phyloP scores from a whole-genome alignment of 495 filamentous ascomycete genomes.

The Penicillium dipodomyicola region DNA sequence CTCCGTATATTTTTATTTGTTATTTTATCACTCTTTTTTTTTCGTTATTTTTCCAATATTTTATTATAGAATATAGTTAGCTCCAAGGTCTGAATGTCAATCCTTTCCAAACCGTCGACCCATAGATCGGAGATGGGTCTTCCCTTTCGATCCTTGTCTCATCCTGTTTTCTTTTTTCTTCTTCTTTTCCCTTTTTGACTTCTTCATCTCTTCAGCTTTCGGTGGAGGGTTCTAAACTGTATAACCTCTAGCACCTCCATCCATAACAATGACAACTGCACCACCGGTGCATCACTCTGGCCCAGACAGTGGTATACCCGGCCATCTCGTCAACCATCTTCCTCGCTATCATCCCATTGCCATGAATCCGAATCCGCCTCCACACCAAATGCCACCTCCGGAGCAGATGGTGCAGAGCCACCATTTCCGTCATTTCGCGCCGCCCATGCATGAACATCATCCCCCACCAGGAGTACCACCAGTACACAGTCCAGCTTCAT shows the following conservation, averaged over 20 bases:
- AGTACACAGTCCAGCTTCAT: conserved; percentile 27
- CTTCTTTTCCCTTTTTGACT: conserved; percentile 12
- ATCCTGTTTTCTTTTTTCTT: conserved; percentile 10
- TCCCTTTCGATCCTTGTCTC: conserved; percentile 23
- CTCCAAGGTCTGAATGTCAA: conserved; percentile 25
- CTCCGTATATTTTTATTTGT: too few species aligned
- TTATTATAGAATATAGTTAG: conserved; percentile 10
- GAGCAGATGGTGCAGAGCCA: conserved; percentile 41
- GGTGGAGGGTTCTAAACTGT: not conserved
- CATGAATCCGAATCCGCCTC: conserved; percentile 44
- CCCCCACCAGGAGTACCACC: conserved; percentile 31
- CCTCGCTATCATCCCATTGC: conserved; percentile 49
- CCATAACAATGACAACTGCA: conserved; percentile 40
- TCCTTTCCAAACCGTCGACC: conserved; percentile 29
- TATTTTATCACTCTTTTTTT: not conserved
- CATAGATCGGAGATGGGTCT: conserved; percentile 33
- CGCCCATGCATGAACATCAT: conserved; percentile 38
- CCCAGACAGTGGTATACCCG: conserved; percentile 36
- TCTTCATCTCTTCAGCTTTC: conserved; percentile 5
- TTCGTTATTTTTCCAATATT: not conserved
- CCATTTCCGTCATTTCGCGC: conserved; percentile 41
- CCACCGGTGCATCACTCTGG: conserved; percentile 39
- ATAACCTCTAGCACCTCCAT: not conserved
- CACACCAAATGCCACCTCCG: conserved; percentile 36
- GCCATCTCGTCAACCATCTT: conserved; percentile 37